Base-by-base conservation (phyloP, 441 rosid species). In the Pelargonium citronellum region DNA sequence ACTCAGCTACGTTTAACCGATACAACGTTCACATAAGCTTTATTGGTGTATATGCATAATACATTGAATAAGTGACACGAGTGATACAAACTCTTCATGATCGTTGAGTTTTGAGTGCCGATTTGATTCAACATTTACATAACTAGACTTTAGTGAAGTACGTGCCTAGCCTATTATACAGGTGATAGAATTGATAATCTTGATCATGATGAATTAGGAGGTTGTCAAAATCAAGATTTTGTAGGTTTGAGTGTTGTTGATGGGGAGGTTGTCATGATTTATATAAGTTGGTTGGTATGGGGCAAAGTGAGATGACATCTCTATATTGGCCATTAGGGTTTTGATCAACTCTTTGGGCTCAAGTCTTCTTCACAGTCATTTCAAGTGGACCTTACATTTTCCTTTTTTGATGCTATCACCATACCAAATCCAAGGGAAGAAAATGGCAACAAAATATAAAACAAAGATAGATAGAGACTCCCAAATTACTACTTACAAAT, bases 361-460 rank as follows among this genome's bases (percentile, higher is more conserved):
- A 46, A 51, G 58, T 24, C 30, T n/a, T n/a, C n/a, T n/a, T n/a
- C n/a, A 24, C 4, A n/a, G 58, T 51, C 58, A 7, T 51, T 15
- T 51, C 58, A 51, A 51, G 58, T 51, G 58, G 58, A 19, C 58
- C 58, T 51, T n/a, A 51, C 58, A n/a, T 51, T 51, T 24, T 24
- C 2, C n/a, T n/a, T n/a, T n/a, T n/a, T 43, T 43, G 47, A 43
- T 43, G 47, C 47, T 43, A 7, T 43, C 10, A 7, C 47, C 47
- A 43, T 43, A 51, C 53, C 53, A 47, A 47, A 47, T 11, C 53
- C 53, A 47, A 47, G 4, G 2, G 30, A 47, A 47, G 53, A 47
- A 47, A 47, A n/a, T n/a, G n/a, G n/a, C 1, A 2, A n/a, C 53
- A 9, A 47, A 47, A 47, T 10, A 13, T 1, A 44, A 47, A 10